phyloP scores from a whole-genome alignment of 2,329 filamentous ascomycete species.

The Dothistroma septosporum region DNA sequence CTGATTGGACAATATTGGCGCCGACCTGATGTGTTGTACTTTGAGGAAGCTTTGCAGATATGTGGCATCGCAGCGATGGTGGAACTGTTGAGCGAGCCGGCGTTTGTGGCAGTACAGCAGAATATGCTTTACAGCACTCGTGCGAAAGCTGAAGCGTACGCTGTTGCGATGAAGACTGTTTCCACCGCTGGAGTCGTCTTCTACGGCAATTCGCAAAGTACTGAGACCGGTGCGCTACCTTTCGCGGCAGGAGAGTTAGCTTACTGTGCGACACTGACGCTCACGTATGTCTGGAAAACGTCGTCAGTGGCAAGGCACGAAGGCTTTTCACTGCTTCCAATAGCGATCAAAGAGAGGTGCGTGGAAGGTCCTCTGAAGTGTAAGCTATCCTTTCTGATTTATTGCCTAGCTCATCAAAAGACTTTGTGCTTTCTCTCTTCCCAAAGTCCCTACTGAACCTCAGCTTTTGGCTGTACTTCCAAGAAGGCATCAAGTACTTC shows the following conservation, averaged over 20 bases:
- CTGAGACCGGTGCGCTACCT: constrained; percentile 70
- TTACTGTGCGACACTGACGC: constrained; percentile 66
- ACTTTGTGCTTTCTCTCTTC: constrained; percentile 60
- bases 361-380: constrained; percentile 23
- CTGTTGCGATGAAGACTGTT: constrained; percentile 72
- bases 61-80: constrained; percentile 59
- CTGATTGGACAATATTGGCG: constrained; percentile 66
- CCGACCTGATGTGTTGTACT: constrained; percentile 56
- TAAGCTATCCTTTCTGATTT: constrained; percentile 26
- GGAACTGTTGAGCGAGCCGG: constrained; percentile 81
- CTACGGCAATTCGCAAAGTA: constrained; percentile 52
- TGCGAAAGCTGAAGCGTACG: constrained; percentile 76
- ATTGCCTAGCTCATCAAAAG: constrained; percentile 23
- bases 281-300: constrained; percentile 66
- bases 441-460: constrained; percentile 67
- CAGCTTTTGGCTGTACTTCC: constrained; percentile 76
- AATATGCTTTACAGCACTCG: constrained; percentile 74
- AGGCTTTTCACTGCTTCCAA: constrained; percentile 65
- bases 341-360: constrained; percentile 43
- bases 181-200: constrained; percentile 68
- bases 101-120: constrained; percentile 82
- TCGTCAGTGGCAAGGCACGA: constrained; percentile 51
- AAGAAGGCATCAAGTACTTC: constrained; percentile 86
- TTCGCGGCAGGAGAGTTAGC: constrained; percentile 83
- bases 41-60: constrained; percentile 53